These are phyloP conservation scores for Macrocystidia cucumis DNA, from an alignment of 1,284 basidiomycete species.

Conservation along the genomic window DNA sequence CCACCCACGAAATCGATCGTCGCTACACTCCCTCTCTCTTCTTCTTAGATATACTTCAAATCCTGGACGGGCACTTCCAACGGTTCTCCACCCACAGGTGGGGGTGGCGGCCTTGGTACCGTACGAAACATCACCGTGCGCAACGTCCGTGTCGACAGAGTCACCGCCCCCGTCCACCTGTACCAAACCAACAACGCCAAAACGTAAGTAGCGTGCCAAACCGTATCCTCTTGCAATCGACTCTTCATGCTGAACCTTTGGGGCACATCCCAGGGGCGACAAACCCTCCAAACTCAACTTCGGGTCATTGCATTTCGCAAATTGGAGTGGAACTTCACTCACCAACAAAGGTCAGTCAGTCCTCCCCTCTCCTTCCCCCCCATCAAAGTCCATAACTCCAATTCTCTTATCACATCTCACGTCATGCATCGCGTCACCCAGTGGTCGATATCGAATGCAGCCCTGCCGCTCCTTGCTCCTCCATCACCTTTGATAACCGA, in stretches of 20 bases:
- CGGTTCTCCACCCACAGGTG: slow-evolving; percentile 53
- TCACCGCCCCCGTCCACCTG: slow-evolving; percentile 37
- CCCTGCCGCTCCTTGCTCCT: slow-evolving; percentile 37
- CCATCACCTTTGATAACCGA: slow-evolving; percentile 34
- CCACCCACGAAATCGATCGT: background rate
- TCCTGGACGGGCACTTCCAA: slow-evolving; percentile 50
- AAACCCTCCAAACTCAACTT: slow-evolving; percentile 42
- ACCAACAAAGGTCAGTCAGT: slow-evolving; percentile 32
- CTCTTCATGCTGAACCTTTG: background rate
- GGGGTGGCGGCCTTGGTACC: slow-evolving; percentile 48
- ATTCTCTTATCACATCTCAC: background rate
- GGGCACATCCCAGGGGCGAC: slow-evolving; percentile 31
- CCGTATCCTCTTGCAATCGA: background rate
- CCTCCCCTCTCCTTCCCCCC: too few species aligned
- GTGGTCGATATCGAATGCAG: slow-evolving; percentile 53
- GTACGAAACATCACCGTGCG: slow-evolving; percentile 41
- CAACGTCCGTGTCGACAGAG: slow-evolving; percentile 39
- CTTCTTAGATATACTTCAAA: slow-evolving; percentile 51
- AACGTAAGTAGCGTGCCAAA: slow-evolving; percentile 28
- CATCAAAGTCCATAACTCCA: too few species aligned
- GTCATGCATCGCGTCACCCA: slow-evolving; percentile 12
- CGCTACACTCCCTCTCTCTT: background rate
- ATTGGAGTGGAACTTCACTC: slow-evolving; percentile 41
- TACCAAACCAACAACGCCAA: slow-evolving; percentile 48
- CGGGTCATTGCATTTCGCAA: slow-evolving; percentile 35